Base-by-base conservation (phyloP, 805 yeast genomes). In the Saturnispora bothae region DNA sequence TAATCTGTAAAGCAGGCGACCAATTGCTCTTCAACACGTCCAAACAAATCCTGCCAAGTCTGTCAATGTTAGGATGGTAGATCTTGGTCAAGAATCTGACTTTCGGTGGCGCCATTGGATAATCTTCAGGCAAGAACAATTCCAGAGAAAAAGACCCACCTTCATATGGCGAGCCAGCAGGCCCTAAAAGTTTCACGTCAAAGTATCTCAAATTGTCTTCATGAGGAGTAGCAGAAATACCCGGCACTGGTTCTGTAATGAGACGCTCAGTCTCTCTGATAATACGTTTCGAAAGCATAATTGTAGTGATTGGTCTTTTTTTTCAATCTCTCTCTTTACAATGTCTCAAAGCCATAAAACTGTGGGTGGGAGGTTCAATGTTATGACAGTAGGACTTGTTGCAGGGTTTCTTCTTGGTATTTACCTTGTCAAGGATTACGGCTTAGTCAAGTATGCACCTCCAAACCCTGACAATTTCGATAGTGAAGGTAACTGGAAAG, bases 21-120 rank as follows among this genome's bases (percentile, higher is more conserved):
- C 98, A 92, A 62, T 89, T 95, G 58, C 92, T 97, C 63, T 89
- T 88, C 60, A 92, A 74, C 59, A 92, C 89, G 64, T 92, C 98
- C 49, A 89, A 72, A 72, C 98, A 89, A 55, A 89, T 89, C 63
- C 86, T 81, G 60, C 98, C 98, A 57, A 83, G 84, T 39, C 89
- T 77, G 66, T 89, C 88, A 68, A 89, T 89, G 66, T 89, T 89
- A 53, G 97, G 97, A 61, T 89, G 99, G 59, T 84, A 92, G 33
- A 92, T 80, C 56, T 81, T 83, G 40, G 97, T 92, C 45, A 80
- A 81, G 53, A 92, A 92, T 60, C 83, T 84, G 89, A 92, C 89
- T 59, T 73, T 71, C 12, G 98, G 98, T 0, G 98, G 95, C 52
- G 84, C 85, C 96, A 89, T 82, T 10, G 98, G 98, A 59, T 92